phyloP scores from a whole-genome alignment of 2,329 filamentous ascomycete genomes.

The Orbilia ellipsospora region DNA sequence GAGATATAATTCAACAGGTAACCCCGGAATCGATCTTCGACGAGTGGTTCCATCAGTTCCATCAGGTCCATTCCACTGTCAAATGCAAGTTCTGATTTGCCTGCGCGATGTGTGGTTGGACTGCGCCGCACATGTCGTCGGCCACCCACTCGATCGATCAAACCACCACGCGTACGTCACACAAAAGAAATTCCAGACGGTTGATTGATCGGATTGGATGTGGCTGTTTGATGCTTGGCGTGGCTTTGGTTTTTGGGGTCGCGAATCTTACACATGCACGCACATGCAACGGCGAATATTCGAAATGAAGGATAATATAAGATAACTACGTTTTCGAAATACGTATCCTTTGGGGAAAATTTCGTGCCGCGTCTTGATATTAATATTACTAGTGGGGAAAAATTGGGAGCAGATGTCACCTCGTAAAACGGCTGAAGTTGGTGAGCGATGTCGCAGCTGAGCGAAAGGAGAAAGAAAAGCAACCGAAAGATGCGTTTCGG shows the following conservation, averaged over 20 bases:
- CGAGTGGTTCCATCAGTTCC: too few relatives aligned
- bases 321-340: too few relatives aligned
- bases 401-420: conserved; percentile 10
- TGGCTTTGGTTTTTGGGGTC: background rate
- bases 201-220: conserved; percentile 28
- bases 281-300: too few relatives aligned
- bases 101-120: background rate
- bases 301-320: too few relatives aligned
- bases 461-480: conserved; percentile 17
- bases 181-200: conserved; percentile 2
- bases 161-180: conserved; percentile 33
- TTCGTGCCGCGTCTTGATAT: conserved; percentile 13
- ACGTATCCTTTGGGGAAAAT: too few relatives aligned
- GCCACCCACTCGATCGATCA: background rate
- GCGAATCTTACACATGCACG: too few relatives aligned
- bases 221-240: conserved; percentile 18
- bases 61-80: too few relatives aligned
- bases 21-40: too few relatives aligned
- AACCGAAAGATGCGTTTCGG: too few relatives aligned
- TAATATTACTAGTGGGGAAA: conserved; percentile 14
- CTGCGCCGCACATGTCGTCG: background rate
- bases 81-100: too few relatives aligned
- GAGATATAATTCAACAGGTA: too few relatives aligned
- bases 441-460: background rate
- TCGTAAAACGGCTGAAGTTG: conserved; percentile 18